Base-by-base conservation (phyloP, 2,329 filamentous ascomycete genomes). In the Claviceps fusiformis region DNA sequence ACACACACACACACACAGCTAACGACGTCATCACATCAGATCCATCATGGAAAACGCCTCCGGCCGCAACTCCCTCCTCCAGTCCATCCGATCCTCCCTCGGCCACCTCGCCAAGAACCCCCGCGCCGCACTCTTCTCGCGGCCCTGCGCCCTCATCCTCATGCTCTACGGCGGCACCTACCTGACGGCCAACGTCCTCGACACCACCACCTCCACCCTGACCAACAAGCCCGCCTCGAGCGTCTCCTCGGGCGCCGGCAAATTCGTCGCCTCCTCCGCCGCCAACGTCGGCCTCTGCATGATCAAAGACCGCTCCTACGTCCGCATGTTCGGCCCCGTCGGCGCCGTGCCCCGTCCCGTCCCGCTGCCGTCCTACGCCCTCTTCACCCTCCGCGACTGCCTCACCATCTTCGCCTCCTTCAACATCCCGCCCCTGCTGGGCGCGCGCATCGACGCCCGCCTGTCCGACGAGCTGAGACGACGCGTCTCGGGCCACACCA, bases 321-420 rank as follows among this genome's bases (percentile, higher is more conserved):
- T 89, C 1, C 81, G 82, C 64, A 79, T 95, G 64, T 95, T 95
- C 67, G 88, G 88, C 13, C 81, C 85, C 0, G 71, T 73, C 0
- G 75, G 69, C 55, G 70, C 65, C 29, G 67, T 73, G 1, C 78
- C 71, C 11, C 74, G 77, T 17, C 71, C 76, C 31, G 85, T 95
- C 0, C 83, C 87, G 0, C 70, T 82, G 37, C 75, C 85, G 1
- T 87, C 84, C 9, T 93, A 90, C 70, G 73, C 77, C 0, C 80
- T 95, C 56, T 96, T 95, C 74, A 83, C 87, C 3, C 66, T 86
- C 55, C 83, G 91, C 62, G 91, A 96, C 72, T 89, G 85, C 70
- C 73, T 95, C 58, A 95, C 91, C 53, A 90, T 95, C 63, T 95
- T 95, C 68, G 89, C 89, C 5, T 88, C 83, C 13, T 97, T 96